These are phyloP conservation scores for Tanozyma kutaoensis DNA, from an alignment of 805 yeast genomes.

Conservation along the genomic window DNA sequence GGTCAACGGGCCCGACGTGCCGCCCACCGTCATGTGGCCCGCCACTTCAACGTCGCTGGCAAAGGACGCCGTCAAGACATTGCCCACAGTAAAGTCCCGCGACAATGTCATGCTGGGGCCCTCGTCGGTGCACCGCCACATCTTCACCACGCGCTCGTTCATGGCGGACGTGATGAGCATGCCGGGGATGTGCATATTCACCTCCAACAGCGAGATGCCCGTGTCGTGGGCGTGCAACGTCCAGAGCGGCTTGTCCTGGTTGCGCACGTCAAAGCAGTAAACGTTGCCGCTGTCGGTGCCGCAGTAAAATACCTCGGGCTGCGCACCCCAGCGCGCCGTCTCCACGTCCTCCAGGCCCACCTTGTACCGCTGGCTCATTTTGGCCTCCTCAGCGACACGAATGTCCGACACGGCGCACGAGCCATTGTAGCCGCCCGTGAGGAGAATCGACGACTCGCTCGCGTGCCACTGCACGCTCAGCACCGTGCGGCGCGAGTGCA, in stretches of 20 bases:
- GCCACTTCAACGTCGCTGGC: slow-evolving; percentile 81
- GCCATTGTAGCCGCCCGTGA: slow-evolving; percentile 93
- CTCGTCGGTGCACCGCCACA: slow-evolving; percentile 64
- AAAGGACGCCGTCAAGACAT: slow-evolving; percentile 70
- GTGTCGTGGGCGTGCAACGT: slow-evolving; percentile 95
- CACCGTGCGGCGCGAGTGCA: slow-evolving; percentile 73
- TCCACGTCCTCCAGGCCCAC: slow-evolving; percentile 73
- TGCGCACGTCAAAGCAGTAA: slow-evolving; percentile 78
- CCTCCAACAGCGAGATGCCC: slow-evolving; percentile 73
- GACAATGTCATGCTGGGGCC: slow-evolving; percentile 78
- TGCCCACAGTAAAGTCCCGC: slow-evolving; percentile 90
- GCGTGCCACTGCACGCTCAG: slow-evolving; percentile 82
- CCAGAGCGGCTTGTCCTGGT: slow-evolving; percentile 67
- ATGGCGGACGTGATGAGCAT: slow-evolving; percentile 77
- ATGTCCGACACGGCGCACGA: slow-evolving; percentile 74
- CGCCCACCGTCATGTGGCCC: slow-evolving; percentile 79
- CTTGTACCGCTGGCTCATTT: slow-evolving; percentile 51
- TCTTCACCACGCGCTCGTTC: slow-evolving; percentile 76
- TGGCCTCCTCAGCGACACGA: slow-evolving; percentile 48
- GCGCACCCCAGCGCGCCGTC: slow-evolving; percentile 56
- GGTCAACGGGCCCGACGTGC: slow-evolving; percentile 71
- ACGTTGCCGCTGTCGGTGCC: slow-evolving; percentile 89
- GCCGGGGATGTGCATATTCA: slow-evolving; percentile 55
- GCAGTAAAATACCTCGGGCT: slow-evolving; percentile 48
- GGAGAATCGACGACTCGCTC: slow-evolving; percentile 47